Evolutionary conservation across 495 filamentous ascomycete species (phyloP), one percentile per base, ranked within the genome.

Genomic region (Penicillium samsonianum): DNA sequence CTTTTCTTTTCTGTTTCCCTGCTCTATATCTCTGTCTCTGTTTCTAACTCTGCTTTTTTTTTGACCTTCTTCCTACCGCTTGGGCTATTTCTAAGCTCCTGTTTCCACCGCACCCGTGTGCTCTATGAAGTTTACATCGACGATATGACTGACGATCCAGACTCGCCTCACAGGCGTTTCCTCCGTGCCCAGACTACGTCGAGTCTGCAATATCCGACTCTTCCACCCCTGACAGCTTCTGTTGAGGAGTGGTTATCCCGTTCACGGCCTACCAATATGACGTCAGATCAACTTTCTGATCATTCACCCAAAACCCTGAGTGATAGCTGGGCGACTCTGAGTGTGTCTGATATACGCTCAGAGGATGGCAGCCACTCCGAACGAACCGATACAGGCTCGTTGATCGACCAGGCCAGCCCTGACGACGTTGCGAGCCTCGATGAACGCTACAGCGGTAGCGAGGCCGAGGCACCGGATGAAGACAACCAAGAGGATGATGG

Each of bases 361-460:
- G 77, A 80, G 49, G 75, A 80, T 63, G 77, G 72, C 26, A 69
- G 64, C 53, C 76, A 67, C 20, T 80, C 77, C 1, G 76, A 79
- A 38, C 75, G 72, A 31, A 80, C 76, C 2, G 77, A 80, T 62
- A 47, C 64, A 12, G 74, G 70, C n/a, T 80, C 77, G 17, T 54
- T 80, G 57, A 73, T 80, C 51, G 73, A 76, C 60, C 75, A 76
- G 50, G 58, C 70, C 52, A 69, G 66, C 11, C 67, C 77, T 8
- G 77, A 80, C 57, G 77, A 80, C 60, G 77, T 80, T 47, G 67
- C 75, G 23, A 80, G 77, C 50, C 75, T 80, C 35, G 75, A 80
- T 59, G 75, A 62, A 14, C 68, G 63, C 43, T 75, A 70, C 55
- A 78, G 73, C 54, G 68, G 66, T 58, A 74, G 74, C 58, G 73